phyloP scores from a whole-genome alignment of 2,329 filamentous ascomycete species.

The Pyrenophora seminiperda region DNA sequence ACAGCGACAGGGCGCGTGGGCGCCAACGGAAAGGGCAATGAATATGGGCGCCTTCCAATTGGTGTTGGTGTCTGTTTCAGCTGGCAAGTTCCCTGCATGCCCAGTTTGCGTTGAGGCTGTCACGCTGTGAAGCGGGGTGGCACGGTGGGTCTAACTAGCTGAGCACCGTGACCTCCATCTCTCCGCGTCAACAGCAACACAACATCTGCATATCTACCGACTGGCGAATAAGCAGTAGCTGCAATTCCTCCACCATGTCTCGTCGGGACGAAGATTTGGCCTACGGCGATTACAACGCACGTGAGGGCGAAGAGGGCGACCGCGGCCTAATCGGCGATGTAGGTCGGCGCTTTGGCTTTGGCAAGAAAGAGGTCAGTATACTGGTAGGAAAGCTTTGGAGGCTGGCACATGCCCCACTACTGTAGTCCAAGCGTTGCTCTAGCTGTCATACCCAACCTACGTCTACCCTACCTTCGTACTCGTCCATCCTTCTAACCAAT shows the following conservation, averaged over 20 bases:
- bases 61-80: conserved; percentile 5
- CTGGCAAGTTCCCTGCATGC: conserved; percentile 8
- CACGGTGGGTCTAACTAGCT: conserved; percentile 3
- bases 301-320: conserved; percentile 49
- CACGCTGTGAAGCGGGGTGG: conserved; percentile 35
- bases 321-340: conserved; percentile 60
- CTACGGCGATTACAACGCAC: conserved; percentile 58
- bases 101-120: conserved; percentile 21
- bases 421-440: conserved; percentile 19
- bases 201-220: neutral
- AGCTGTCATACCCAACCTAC: conserved; percentile 11
- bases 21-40: neutral
- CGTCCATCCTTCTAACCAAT: conserved; percentile 1
- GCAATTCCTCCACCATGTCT: conserved; percentile 35
- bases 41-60: conserved; percentile 4
- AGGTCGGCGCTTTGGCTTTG: conserved; percentile 52
- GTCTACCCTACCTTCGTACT: conserved; percentile 2
- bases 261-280: conserved; percentile 58
- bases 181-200: conserved; percentile 12
- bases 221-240: conserved; percentile 12
- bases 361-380: conserved; percentile 40
- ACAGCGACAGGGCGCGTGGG: neutral
- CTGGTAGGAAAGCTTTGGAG: conserved; percentile 17
- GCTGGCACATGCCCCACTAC: conserved; percentile 18
- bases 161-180: conserved; percentile 11